A percentile compares a stretch with the other conserved stretches of the same genome.
These are phyloP conservation scores for Glaciozyma martinii DNA, from an alignment of 768 basidiomycete genomes.

Conservation along the genomic window DNA sequence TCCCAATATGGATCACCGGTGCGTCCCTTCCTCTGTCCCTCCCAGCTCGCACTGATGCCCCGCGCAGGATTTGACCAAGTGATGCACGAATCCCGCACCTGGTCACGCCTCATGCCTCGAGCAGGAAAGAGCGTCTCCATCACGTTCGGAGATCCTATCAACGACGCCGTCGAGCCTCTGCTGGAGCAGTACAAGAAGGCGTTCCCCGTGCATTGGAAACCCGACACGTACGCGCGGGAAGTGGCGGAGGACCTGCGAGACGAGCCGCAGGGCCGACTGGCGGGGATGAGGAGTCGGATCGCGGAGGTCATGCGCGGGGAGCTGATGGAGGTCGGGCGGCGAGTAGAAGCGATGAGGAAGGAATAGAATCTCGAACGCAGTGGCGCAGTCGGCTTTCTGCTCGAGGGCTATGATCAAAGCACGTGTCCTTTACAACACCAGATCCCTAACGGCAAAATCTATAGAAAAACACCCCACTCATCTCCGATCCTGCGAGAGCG, in stretches of 20 bases:
- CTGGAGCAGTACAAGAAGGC: constrained; percentile 27
- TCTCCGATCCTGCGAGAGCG: not conserved
- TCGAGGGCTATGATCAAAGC: no score
- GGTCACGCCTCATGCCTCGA: constrained; percentile 61
- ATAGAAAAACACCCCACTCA: not conserved
- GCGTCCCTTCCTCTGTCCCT: constrained; percentile 11
- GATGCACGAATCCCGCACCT: constrained; percentile 76
- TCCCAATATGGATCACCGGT: constrained; percentile 92
- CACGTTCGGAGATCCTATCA: constrained; percentile 69
- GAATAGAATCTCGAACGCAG: no score
- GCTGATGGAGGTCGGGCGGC: constrained; percentile 35
- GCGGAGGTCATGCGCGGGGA: constrained; percentile 46
- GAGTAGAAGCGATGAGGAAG: constrained; percentile 28
- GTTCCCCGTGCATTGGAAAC: constrained; percentile 19
- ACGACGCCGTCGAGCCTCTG: constrained; percentile 41
- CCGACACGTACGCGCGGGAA: constrained; percentile 31
- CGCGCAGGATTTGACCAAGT: constrained; percentile 70
- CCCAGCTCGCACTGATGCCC: not conserved
- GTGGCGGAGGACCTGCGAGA: constrained; percentile 31
- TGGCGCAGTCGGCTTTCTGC: no score
- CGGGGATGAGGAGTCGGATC: constrained; percentile 48
- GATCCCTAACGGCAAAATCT: not conserved
- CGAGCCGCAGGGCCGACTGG: constrained; percentile 38
- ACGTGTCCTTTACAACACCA: no score
- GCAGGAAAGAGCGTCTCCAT: constrained; percentile 58